Conservation (phyloP, 1,139 yeast genomes). For the Kodamaea sp. region DNA sequence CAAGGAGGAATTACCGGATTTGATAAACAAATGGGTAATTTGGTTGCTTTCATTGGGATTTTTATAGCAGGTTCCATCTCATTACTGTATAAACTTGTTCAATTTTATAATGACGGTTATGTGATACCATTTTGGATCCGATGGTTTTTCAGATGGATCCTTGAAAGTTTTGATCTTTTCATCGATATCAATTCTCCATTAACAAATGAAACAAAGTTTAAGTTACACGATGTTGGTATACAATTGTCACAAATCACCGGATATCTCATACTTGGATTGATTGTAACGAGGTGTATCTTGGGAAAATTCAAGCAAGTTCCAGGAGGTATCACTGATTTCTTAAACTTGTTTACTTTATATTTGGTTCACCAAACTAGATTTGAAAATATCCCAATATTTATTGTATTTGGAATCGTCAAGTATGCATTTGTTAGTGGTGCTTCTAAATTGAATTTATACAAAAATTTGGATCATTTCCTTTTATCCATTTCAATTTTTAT, state of each 20-base stretch:
- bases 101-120: conserved; percentile 54
- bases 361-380: conserved; percentile 68
- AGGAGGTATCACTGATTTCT: conserved; percentile 39
- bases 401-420: conserved; percentile 45
- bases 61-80: conserved; percentile 40
- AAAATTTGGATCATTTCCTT: conserved; percentile 22
- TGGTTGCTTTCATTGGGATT: conserved; percentile 36
- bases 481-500: conserved; percentile 21
- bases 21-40: conserved; percentile 15
- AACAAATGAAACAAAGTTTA: conserved; percentile 19
- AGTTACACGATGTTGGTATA: conserved; percentile 25
- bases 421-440: conserved; percentile 17
- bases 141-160: conserved; percentile 29
- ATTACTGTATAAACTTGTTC: conserved; percentile 56
- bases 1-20: conserved; percentile 27
- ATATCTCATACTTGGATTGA: conserved; percentile 19
- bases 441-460: neutral
- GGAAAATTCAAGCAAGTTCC: conserved; percentile 24
- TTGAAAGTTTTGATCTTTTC: conserved; percentile 22
- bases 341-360: conserved; percentile 47
- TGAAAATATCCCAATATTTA: conserved; percentile 67
- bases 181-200: conserved; percentile 6
- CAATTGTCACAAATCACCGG: conserved; percentile 25
- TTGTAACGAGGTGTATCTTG: conserved; percentile 25
- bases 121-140: conserved; percentile 38